These are phyloP conservation scores for Fusarium fracticaudum DNA, from an alignment of 2,329 filamentous ascomycete species.

Conservation along the genomic window DNA sequence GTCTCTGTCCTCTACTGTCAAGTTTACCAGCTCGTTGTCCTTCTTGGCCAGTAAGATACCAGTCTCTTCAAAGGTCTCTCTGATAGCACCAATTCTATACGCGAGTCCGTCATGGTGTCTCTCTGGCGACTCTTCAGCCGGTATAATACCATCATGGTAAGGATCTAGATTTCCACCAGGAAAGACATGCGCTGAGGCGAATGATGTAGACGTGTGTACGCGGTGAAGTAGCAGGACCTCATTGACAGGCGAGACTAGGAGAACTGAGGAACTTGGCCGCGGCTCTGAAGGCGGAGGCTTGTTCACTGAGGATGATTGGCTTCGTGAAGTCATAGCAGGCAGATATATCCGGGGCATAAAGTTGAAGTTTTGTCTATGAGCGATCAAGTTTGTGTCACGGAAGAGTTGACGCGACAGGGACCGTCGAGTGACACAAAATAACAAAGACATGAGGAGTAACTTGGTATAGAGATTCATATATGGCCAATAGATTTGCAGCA, in stretches of 20 bases:
- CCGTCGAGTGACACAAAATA: slow-evolving; percentile 22
- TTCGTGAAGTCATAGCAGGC: slow-evolving; percentile 25
- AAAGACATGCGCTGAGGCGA: slow-evolving; percentile 94
- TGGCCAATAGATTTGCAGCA: slow-evolving; percentile 2
- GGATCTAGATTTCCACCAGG: slow-evolving; percentile 86
- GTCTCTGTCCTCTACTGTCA: slow-evolving; percentile 69
- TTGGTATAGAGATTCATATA: background rate
- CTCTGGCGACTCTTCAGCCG: slow-evolving; percentile 55
- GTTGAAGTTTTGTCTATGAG: slow-evolving; percentile 19
- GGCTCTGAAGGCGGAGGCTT: slow-evolving; percentile 53
- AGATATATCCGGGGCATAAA: background rate
- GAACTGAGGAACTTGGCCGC: slow-evolving; percentile 77
- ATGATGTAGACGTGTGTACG: slow-evolving; percentile 82
- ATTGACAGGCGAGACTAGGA: slow-evolving; percentile 87
- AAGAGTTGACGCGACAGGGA: slow-evolving; percentile 12
- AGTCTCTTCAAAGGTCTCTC: slow-evolving; percentile 95
- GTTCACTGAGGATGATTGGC: slow-evolving; percentile 13
- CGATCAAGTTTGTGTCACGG: background rate
- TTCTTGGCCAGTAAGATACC: slow-evolving; percentile 79
- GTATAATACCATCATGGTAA: slow-evolving; percentile 75
- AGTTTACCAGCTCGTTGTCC: slow-evolving; percentile 66
- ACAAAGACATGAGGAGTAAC: slow-evolving; percentile 22
- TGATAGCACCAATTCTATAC: slow-evolving; percentile 84
- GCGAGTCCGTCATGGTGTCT: slow-evolving; percentile 76
- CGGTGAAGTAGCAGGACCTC: slow-evolving; percentile 89